A percentile compares a stretch with the other conserved stretches of the same genome.
Evolutionary conservation across 495 filamentous ascomycete genomes (phyloP).

Genomic region (Penicilliopsis zonata): DNA sequence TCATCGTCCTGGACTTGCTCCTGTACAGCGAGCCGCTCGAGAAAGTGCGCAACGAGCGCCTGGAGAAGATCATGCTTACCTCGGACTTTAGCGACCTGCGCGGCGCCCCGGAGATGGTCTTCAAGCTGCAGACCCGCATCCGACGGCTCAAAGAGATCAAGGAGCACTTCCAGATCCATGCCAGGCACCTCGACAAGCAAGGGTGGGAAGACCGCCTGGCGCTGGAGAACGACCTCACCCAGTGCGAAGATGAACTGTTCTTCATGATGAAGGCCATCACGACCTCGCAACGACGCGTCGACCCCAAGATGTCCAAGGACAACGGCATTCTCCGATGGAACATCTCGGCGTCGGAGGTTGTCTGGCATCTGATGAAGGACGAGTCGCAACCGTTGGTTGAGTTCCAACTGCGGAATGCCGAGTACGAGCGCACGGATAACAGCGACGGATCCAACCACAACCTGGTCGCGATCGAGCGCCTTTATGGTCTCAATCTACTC

Average conservation of each 20-base stretch:
- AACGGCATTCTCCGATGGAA: conserved; percentile 80
- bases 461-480: conserved; percentile 66
- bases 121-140: conserved; percentile 79
- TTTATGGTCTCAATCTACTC: conserved; percentile 79
- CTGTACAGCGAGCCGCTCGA: conserved; percentile 93
- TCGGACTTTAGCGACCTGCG: conserved; percentile 97
- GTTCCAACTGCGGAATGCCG: conserved; percentile 78
- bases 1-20: conserved; percentile 88
- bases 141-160: conserved; percentile 96
- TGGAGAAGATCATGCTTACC: conserved; percentile 99
- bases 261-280: conserved; percentile 99
- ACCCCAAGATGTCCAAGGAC: conserved; percentile 48
- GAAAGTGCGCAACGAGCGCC: conserved; percentile 81
- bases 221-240: conserved; percentile 77
- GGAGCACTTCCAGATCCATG: conserved; percentile 85
- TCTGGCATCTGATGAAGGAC: conserved; percentile 89
- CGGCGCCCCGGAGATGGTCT: conserved; percentile 88
- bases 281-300: conserved; percentile 77
- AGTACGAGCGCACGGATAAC: conserved; percentile 91
- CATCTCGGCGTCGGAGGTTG: conserved; percentile 81
- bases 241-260: conserved; percentile 93
- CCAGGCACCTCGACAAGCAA: conserved; percentile 72
- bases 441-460: conserved; percentile 95
- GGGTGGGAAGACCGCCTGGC: conserved; percentile 83
- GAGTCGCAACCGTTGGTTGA: conserved; percentile 82